phyloP scores from a whole-genome alignment of 2,329 filamentous ascomycete species.

The Samsoniella hepiali region DNA sequence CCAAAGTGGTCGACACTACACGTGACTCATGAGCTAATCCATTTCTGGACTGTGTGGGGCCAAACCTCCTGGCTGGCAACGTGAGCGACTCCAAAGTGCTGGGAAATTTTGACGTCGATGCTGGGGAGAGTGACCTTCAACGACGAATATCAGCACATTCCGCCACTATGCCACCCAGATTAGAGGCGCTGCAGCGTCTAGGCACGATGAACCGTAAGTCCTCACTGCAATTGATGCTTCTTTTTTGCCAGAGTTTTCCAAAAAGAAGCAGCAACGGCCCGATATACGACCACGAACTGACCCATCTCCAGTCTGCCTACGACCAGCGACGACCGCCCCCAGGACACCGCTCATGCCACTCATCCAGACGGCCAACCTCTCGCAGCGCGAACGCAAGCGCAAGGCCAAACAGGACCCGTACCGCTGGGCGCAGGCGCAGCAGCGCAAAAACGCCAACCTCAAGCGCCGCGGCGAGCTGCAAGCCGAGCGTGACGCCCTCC shows the following conservation, averaged over 20 bases:
- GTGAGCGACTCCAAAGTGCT: slow-evolving; percentile 5
- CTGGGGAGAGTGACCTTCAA: slow-evolving; percentile 17
- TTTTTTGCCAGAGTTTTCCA: background rate
- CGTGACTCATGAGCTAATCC: slow-evolving; percentile 32
- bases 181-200: slow-evolving; percentile 58
- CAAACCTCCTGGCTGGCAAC: slow-evolving; percentile 5
- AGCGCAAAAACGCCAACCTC: slow-evolving; percentile 79
- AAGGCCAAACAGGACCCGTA: slow-evolving; percentile 76
- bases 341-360: slow-evolving; percentile 54
- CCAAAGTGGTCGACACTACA: slow-evolving; percentile 23
- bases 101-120: slow-evolving; percentile 36
- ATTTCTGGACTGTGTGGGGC: background rate
- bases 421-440: slow-evolving; percentile 72
- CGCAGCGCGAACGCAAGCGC: slow-evolving; percentile 60
- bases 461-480: slow-evolving; percentile 69
- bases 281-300: slow-evolving; percentile 24
- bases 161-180: slow-evolving; percentile 63
- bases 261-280: background rate
- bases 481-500: slow-evolving; percentile 58
- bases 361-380: slow-evolving; percentile 62
- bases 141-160: slow-evolving; percentile 9
- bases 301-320: slow-evolving; percentile 53
- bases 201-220: slow-evolving; percentile 58
- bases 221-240: slow-evolving; percentile 17
- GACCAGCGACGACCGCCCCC: slow-evolving; percentile 46